A percentile compares a stretch with the other conserved stretches of the same genome.
These are phyloP conservation scores for Laguncularia racemosa DNA, from an alignment of 345 rosid genomes.

Conservation along the genomic window DNA sequence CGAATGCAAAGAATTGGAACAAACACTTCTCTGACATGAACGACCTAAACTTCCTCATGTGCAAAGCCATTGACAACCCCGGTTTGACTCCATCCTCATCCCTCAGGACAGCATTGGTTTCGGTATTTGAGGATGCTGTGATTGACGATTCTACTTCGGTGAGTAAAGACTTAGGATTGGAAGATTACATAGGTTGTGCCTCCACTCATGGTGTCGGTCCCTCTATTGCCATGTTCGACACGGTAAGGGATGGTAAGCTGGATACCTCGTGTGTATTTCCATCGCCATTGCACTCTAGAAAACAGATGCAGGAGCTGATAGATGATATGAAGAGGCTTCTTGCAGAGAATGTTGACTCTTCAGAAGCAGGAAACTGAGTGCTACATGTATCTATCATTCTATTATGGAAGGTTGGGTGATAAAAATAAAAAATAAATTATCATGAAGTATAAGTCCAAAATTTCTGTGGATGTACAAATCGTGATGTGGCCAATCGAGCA, in stretches of 20 bases:
- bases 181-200: constrained; percentile 54
- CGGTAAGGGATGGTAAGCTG: constrained; percentile 47
- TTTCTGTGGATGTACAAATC: no score
- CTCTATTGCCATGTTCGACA: constrained; percentile 50
- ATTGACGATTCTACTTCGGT: constrained; percentile 18
- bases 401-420: no score
- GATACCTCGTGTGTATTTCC: constrained; percentile 71
- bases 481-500: no score
- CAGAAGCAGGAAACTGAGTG: neutral
- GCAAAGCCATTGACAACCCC: constrained; percentile 80
- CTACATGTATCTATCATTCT: neutral
- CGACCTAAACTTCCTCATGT: constrained; percentile 72
- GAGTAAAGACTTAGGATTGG: constrained; percentile 29
- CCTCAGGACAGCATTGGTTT: constrained; percentile 50
- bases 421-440: no score
- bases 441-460: no score
- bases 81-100: constrained; percentile 59
- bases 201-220: constrained; percentile 79
- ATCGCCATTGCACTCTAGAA: constrained; percentile 70
- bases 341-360: constrained; percentile 11
- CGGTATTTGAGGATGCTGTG: constrained; percentile 66
- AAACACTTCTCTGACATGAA: constrained; percentile 75
- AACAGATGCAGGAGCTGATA: constrained; percentile 49
- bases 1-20: constrained; percentile 43
- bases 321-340: constrained; percentile 49